These are phyloP conservation scores for Coniochaeta sp. DNA, from an alignment of 2,329 filamentous ascomycete genomes.

Conservation along the genomic window DNA sequence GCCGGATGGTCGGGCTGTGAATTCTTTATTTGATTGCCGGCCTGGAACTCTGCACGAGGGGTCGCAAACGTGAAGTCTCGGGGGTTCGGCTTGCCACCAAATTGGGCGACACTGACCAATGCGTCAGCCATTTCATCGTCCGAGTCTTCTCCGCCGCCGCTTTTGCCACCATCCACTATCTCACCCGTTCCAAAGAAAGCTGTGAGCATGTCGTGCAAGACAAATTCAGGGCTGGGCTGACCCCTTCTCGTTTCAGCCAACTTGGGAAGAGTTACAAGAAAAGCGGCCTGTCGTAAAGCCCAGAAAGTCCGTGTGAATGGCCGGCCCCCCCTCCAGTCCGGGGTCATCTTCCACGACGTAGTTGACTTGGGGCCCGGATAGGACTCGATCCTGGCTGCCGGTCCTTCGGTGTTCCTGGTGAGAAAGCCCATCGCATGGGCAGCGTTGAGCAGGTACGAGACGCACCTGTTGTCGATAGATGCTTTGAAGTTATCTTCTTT, in stretches of 20 bases:
- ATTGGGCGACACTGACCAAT: no score
- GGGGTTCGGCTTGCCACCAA: no score
- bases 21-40: no score
- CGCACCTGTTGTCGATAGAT: constrained; percentile 4
- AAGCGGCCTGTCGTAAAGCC: constrained; percentile 6
- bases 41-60: no score
- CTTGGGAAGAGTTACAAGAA: constrained; percentile 4
- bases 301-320: constrained; percentile 9
- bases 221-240: constrained; percentile 7
- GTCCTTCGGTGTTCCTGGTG: not conserved
- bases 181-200: constrained; percentile 6
- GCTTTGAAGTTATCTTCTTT: constrained; percentile 8
- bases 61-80: no score
- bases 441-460: constrained; percentile 6
- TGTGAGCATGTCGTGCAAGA: constrained; percentile 8
- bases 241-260: not conserved
- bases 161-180: no score
- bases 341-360: constrained; percentile 5
- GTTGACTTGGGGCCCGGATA: not conserved
- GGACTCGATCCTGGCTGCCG: not conserved
- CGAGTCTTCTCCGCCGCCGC: no score
- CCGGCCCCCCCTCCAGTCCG: constrained; percentile 8
- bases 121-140: no score
- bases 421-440: constrained; percentile 7
- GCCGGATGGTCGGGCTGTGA: no score